Evolutionary conservation across 2,329 filamentous ascomycete genomes (phyloP).

Genomic region (Ophiostoma sp.): DNA sequence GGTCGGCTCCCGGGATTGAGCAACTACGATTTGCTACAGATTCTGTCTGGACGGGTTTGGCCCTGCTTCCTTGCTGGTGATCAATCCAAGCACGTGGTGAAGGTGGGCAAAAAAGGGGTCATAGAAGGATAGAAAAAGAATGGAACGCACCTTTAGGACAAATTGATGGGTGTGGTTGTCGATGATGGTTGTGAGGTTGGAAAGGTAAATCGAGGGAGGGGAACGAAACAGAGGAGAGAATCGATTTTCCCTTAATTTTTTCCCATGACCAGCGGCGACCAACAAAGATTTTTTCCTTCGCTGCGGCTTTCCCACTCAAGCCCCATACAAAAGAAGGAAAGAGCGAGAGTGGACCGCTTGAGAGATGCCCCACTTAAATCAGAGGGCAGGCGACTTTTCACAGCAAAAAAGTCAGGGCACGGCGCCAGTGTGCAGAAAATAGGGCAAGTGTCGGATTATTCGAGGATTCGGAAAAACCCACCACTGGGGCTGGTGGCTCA

Average conservation of each 20-base stretch:
- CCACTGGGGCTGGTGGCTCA: too few relatives aligned
- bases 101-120: background rate
- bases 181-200: slow-evolving; percentile 21
- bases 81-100: background rate
- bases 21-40: slow-evolving; percentile 5
- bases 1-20: background rate
- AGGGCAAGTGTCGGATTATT: slow-evolving; percentile 23
- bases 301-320: background rate
- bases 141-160: slow-evolving; percentile 27
- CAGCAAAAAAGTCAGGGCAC: slow-evolving; percentile 16
- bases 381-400: background rate
- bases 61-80: background rate
- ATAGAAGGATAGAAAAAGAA: background rate
- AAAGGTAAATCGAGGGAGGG: slow-evolving; percentile 10
- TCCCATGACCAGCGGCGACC: slow-evolving; percentile 3
- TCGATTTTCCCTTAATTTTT: slow-evolving; percentile 25
- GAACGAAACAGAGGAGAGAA: slow-evolving; percentile 16
- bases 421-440: slow-evolving; percentile 7
- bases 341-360: slow-evolving; percentile 8
- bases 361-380: background rate
- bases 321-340: background rate
- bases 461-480: background rate
- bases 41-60: slow-evolving; percentile 16
- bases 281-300: slow-evolving; percentile 15
- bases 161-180: slow-evolving; percentile 26